Base-by-base conservation (phyloP, 495 filamentous ascomycete species). In the Saxispiralis lemnorum region DNA sequence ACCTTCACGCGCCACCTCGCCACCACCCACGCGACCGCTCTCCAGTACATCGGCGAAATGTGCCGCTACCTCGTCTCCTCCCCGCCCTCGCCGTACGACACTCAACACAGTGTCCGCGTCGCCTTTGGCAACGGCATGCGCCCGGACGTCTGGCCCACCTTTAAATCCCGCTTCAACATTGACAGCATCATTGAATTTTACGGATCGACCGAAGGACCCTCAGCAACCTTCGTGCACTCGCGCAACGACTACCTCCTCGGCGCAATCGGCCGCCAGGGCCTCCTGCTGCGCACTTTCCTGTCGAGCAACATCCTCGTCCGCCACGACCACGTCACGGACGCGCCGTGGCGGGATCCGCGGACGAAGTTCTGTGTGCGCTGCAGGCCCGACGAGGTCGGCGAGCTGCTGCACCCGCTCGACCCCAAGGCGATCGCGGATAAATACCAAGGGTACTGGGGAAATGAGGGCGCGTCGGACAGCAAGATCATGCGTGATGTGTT, bases 1-100 rank as follows among this genome's bases (percentile, higher is more conserved):
- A 80, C 68, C 1, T 96, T 93, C 63, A 92, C 83, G 78, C 68
- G 72, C 20, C 83, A 93, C 43, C 78, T 79, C 17, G 73, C 81
- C 7, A 68, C 71, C 19, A 73, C 72, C 31, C 58, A 80, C 17
- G 79, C 88, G 20, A 93, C 83, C 0, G 66, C 83, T 16, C 79
- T 96, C 47, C 89, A 95, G 54, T 97, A 97, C 51, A 88, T 97
- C 9, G 89, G 89, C 30, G 89, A 97, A 57, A 94, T 83, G 0
- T 83, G 85, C 46, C 78, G 89, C 1, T 97, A 97, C 58, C 72
- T 97, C 13, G 70, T 95, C 32, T 67, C 81, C 0, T 74, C 77
- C 0, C 74, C 83, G 1, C 70, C 81, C 57, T 83, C 48, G 66
- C 77, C 3, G 51, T 65, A 85, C 31, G 89, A 96, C 59, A 73